These are phyloP conservation scores for Magnaporthales sp. DNA, from an alignment of 2,329 filamentous ascomycete species.

Conservation along the genomic window DNA sequence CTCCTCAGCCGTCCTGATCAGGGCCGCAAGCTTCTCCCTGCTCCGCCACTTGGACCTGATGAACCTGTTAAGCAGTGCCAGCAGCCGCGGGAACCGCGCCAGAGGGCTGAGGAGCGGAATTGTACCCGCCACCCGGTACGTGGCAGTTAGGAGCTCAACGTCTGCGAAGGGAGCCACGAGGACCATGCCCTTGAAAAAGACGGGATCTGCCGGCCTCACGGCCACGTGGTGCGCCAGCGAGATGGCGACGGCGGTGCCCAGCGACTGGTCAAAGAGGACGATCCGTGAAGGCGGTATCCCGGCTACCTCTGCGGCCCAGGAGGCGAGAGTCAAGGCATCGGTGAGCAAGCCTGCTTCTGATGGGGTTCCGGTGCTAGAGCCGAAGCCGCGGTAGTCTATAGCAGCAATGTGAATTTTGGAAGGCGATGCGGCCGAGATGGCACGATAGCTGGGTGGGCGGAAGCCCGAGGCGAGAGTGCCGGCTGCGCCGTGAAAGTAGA, in stretches of 20 bases:
- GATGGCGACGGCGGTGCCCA: conserved; percentile 40
- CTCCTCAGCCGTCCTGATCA: conserved; percentile 28
- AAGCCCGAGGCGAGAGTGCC: conserved; percentile 48
- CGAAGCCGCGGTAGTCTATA: conserved; percentile 56
- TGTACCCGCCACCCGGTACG: conserved; percentile 46
- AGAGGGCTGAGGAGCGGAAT: conserved; percentile 46
- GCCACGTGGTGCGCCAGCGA: conserved; percentile 22
- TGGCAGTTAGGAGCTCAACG: conserved; percentile 41
- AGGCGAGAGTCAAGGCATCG: conserved; percentile 42
- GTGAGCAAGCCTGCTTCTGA: conserved; percentile 44
- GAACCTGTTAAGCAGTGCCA: conserved; percentile 34
- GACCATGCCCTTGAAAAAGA: conserved; percentile 42
- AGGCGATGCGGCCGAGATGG: conserved; percentile 39
- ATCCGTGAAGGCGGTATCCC: conserved; percentile 44
- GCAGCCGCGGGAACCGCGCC: conserved; percentile 33
- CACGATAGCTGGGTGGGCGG: conserved; percentile 46
- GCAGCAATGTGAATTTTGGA: conserved; percentile 46
- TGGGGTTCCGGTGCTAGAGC: conserved; percentile 40
- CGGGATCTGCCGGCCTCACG: conserved; percentile 18
- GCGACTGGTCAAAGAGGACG: conserved; percentile 49
- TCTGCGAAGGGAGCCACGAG: conserved; percentile 50
- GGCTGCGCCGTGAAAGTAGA: conserved; percentile 46
- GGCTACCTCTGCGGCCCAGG: conserved; percentile 44
- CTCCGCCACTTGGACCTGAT: conserved; percentile 42
- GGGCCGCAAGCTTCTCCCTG: conserved; percentile 36